phyloP scores from a whole-genome alignment of 2,329 filamentous ascomycete species.

The Blumeria hordei region DNA sequence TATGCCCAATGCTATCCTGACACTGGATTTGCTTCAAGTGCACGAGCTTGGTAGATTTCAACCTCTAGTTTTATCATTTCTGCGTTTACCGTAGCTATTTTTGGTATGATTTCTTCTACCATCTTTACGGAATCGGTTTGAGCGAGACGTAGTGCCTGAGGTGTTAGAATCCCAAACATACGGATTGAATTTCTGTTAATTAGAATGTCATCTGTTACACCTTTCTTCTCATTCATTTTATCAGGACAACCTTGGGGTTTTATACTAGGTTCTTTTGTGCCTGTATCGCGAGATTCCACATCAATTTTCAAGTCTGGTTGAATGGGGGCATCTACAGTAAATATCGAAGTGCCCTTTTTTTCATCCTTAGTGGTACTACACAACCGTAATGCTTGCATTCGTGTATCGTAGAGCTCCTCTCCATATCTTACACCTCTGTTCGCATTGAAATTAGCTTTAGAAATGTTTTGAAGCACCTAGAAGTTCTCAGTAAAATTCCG shows the following conservation, averaged over 20 bases:
- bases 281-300: background rate
- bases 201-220: background rate
- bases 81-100: constrained; percentile 29
- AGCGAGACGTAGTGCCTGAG: constrained; percentile 25
- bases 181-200: constrained; percentile 25
- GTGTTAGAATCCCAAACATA: constrained; percentile 30
- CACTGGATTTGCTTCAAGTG: constrained; percentile 11
- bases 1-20: too few relatives aligned
- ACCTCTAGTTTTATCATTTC: constrained; percentile 43
- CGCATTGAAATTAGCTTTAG: constrained; percentile 54
- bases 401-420: constrained; percentile 44
- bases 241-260: background rate
- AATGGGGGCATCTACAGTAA: constrained; percentile 12
- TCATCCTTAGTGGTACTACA: constrained; percentile 16
- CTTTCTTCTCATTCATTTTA: background rate
- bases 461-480: constrained; percentile 19
- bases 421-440: constrained; percentile 40
- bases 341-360: constrained; percentile 1
- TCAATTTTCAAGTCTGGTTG: background rate
- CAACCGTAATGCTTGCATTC: constrained; percentile 37
- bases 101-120: constrained; percentile 32
- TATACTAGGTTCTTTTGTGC: background rate
- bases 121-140: constrained; percentile 31
- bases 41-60: constrained; percentile 34
- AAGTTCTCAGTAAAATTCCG: background rate